These are phyloP conservation scores for Ceratobasidium sp. DNA, from an alignment of 1,284 basidiomycete genomes.

Conservation along the genomic window DNA sequence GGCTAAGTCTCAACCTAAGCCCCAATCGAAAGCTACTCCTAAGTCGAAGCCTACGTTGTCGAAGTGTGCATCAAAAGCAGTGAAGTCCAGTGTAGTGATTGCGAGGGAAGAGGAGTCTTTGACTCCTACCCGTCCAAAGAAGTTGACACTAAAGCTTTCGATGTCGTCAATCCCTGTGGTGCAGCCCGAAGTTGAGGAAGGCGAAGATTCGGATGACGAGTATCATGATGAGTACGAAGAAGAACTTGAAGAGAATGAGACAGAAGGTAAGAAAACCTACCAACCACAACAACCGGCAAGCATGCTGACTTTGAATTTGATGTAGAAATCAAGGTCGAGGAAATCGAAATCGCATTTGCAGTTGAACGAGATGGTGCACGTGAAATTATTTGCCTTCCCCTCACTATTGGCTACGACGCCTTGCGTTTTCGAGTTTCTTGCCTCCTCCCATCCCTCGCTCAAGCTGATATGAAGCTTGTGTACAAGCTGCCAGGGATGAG, in stretches of 20 bases:
- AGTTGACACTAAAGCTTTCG: background rate
- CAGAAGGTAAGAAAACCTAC: background rate
- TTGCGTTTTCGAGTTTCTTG: background rate
- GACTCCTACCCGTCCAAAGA: background rate
- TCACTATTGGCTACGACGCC: background rate
- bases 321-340: no score
- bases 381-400: background rate
- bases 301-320: background rate
- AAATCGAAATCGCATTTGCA: background rate
- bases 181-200: background rate
- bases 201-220: background rate
- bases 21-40: no score
- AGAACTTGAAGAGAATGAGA: background rate
- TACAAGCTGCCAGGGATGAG: background rate
- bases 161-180: no score
- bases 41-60: no score
- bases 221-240: background rate
- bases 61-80: background rate
- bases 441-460: no score
- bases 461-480: no score
- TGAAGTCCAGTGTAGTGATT: background rate
- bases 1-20: background rate
- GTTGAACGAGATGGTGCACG: background rate
- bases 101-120: background rate
- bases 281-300: no score